These are phyloP conservation scores for Pholiota adiposa DNA, from an alignment of 1,284 basidiomycete species.

Conservation along the genomic window DNA sequence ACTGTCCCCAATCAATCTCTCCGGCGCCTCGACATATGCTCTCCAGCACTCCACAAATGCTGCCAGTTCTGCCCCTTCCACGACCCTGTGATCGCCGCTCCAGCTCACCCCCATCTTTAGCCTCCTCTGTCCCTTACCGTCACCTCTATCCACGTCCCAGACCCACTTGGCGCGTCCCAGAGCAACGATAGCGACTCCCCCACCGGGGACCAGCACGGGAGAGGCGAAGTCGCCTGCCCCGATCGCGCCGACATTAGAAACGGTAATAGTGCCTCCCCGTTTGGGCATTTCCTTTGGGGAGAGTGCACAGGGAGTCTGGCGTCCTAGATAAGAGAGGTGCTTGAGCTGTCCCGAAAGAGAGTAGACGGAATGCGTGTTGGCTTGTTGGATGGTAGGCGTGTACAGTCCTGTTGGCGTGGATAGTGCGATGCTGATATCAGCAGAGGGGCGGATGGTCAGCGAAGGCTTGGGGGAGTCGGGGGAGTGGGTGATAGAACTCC, in stretches of 20 bases:
- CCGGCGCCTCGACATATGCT: slow-evolving; percentile 80
- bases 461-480: slow-evolving; percentile 52
- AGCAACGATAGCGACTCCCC: slow-evolving; percentile 90
- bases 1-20: slow-evolving; percentile 69
- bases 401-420: slow-evolving; percentile 87
- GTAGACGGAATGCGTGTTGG: slow-evolving; percentile 66
- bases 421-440: slow-evolving; percentile 78
- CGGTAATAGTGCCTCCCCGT: slow-evolving; percentile 78
- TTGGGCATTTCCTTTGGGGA: slow-evolving; percentile 68
- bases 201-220: slow-evolving; percentile 86
- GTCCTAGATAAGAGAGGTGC: slow-evolving; percentile 65
- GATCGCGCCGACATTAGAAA: slow-evolving; percentile 87
- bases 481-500: slow-evolving; percentile 60
- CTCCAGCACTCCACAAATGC: slow-evolving; percentile 93
- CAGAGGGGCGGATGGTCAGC: slow-evolving; percentile 67
- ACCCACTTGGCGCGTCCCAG: slow-evolving; percentile 85
- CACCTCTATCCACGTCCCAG: slow-evolving; percentile 64
- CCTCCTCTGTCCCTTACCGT: slow-evolving; percentile 57
- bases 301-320: slow-evolving; percentile 67
- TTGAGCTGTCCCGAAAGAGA: slow-evolving; percentile 67
- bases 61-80: slow-evolving; percentile 92
- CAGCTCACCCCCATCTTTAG: slow-evolving; percentile 82
- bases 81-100: slow-evolving; percentile 90
- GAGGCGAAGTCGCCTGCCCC: slow-evolving; percentile 75
- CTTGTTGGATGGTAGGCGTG: slow-evolving; percentile 79